Evolutionary conservation across 306 rosid genomes (phyloP).

Genomic region (Boehmeria nivea): DNA sequence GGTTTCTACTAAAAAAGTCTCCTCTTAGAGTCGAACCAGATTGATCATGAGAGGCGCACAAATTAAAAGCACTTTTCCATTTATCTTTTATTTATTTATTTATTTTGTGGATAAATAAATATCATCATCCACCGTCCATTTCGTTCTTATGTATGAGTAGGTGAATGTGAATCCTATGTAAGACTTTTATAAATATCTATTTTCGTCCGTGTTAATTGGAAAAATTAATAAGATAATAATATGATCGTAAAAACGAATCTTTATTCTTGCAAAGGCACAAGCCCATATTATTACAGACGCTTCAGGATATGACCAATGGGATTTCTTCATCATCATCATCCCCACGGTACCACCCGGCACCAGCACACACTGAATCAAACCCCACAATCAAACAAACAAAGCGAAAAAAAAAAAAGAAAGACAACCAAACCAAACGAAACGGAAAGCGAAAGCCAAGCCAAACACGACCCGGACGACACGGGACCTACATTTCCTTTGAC

Average conservation of each 20-base stretch:
- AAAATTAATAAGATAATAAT: neutral
- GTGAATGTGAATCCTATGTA: too few species aligned
- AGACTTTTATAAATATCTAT: too few species aligned
- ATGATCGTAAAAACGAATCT: constrained; percentile 15
- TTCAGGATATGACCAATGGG: constrained; percentile 26
- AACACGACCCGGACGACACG: neutral
- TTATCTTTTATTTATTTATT: too few species aligned
- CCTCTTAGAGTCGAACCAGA: too few species aligned
- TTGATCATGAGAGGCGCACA: too few species aligned
- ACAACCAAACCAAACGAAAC: neutral
- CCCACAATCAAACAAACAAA: neutral
- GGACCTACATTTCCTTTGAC: constrained; percentile 34
- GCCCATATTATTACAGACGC: constrained; percentile 22
- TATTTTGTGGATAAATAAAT: too few species aligned
- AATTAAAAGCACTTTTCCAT: too few species aligned
- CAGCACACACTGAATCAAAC: constrained; percentile 2
- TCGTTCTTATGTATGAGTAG: too few species aligned
- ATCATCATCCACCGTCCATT: too few species aligned
- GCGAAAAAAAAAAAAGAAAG: neutral
- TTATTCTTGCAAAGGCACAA: constrained; percentile 39
- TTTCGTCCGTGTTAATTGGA: too few species aligned
- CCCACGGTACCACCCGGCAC: constrained; percentile 30
- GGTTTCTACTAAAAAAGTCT: too few species aligned
- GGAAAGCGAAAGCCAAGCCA: constrained; percentile 2
- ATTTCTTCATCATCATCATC: constrained; percentile 30